These are phyloP conservation scores for Candida taoyuanica DNA, from an alignment of 805 yeast species.

Conservation along the genomic window DNA sequence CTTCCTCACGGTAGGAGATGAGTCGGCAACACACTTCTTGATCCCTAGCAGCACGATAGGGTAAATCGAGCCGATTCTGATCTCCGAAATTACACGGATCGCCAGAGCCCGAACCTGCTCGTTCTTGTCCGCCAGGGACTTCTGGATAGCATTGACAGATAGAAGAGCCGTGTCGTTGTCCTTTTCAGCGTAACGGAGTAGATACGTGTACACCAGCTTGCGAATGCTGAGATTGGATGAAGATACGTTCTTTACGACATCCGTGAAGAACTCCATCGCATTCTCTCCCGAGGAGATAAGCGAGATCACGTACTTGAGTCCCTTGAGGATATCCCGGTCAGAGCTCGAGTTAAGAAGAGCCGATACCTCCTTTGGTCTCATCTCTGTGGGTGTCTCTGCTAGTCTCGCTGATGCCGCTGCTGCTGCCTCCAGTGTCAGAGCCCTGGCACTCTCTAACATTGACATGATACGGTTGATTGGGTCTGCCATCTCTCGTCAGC, in stretches of 20 bases:
- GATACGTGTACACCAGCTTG: slow-evolving; percentile 70
- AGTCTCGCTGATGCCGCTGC: slow-evolving; percentile 66
- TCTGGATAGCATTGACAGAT: slow-evolving; percentile 89
- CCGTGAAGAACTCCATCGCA: slow-evolving; percentile 57
- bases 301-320: slow-evolving; percentile 52
- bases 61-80: slow-evolving; percentile 72
- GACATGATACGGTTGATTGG: slow-evolving; percentile 61
- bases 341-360: slow-evolving; percentile 62
- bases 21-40: slow-evolving; percentile 62
- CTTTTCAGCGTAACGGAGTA: slow-evolving; percentile 70
- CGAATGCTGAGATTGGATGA: slow-evolving; percentile 60
- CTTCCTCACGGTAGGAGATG: slow-evolving; percentile 71
- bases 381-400: slow-evolving; percentile 54
- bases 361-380: slow-evolving; percentile 62
- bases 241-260: slow-evolving; percentile 83
- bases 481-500: slow-evolving; percentile 25
- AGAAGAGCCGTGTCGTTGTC: slow-evolving; percentile 89
- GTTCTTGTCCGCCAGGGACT: slow-evolving; percentile 63
- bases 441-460: slow-evolving; percentile 75
- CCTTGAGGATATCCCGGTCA: slow-evolving; percentile 58
- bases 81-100: slow-evolving; percentile 76
- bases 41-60: slow-evolving; percentile 76
- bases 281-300: slow-evolving; percentile 38
- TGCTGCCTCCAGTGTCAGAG: slow-evolving; percentile 77
- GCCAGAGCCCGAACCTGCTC: slow-evolving; percentile 69